Base-by-base conservation (phyloP, 495 filamentous ascomycete species). In the Pyronema omphalodes region DNA sequence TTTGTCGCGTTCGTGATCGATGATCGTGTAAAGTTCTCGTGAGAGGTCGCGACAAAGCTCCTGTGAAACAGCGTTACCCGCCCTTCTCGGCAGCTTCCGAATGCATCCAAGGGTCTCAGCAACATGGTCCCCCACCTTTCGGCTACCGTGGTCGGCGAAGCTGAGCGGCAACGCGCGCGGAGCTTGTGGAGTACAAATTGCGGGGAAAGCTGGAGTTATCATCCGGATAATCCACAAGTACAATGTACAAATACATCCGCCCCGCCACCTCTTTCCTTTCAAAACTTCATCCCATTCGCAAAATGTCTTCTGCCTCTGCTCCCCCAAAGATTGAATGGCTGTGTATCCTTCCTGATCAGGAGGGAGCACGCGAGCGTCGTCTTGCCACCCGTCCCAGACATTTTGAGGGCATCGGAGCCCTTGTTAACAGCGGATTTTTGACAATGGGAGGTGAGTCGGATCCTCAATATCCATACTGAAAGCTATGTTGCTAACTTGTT, bases 291-390 rank as follows among this genome's bases (percentile, higher is more conserved):
- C 23, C 23, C 5, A 29, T 29, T 34, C 43, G 49, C 36, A 18
- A 12, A 47, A 15, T 17, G 19, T 29, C 44, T 18, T n/a, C 40
- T 12, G n/a, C 12, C 50, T 41, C 23, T 49, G 68, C 68, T 47
- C 63, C 69, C 52, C 65, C 66, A 51, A 81, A 82, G 68, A 71
- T 74, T 53, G 88, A 96, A 68, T 96, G 82, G 79, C 74, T 96
- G 8, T 81, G 87, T 59, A 80, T 94, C 52, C 58, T 89, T 12
- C 88, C 87, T 12, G 89, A 96, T 68, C 74, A 80, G 57, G 73
- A 73, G 0, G 81, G 76, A 4, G 73, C 69, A n/a, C 66, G 81
- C 59, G 70, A 73, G 48, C 83, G 82, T 71, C 68, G 88, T 35
- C 65, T 93, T 37, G 76, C 81, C 60, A 78, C 86, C 47, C 74